Evolutionary conservation across 2,329 filamentous ascomycete species (phyloP).

Genomic region (Sporothrix mexicana): DNA sequence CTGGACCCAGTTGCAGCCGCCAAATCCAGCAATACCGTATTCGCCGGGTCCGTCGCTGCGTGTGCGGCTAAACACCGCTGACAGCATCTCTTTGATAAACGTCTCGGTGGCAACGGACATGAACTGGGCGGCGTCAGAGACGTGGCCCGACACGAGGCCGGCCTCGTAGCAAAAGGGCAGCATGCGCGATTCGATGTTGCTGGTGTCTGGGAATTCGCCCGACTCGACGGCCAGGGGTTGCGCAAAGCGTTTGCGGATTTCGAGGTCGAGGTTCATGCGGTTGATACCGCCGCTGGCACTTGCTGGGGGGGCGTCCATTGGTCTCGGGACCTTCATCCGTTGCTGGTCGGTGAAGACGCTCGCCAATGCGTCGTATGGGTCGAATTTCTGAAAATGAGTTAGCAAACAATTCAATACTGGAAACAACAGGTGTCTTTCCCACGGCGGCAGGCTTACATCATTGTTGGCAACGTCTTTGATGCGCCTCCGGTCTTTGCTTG

Average conservation of each 20-base stretch:
- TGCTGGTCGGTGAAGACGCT: slow-evolving; percentile 59
- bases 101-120: slow-evolving; percentile 70
- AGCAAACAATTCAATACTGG: background rate
- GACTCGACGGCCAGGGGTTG: slow-evolving; percentile 70
- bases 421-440: too few relatives aligned
- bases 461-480: slow-evolving; percentile 69
- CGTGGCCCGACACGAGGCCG: slow-evolving; percentile 65
- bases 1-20: slow-evolving; percentile 74
- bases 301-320: slow-evolving; percentile 64
- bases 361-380: slow-evolving; percentile 60
- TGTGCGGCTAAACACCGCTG: slow-evolving; percentile 67
- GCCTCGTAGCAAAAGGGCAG: slow-evolving; percentile 71
- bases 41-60: slow-evolving; percentile 69
- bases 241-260: slow-evolving; percentile 69
- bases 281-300: slow-evolving; percentile 73
- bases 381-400: slow-evolving; percentile 49
- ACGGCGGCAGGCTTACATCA: slow-evolving; percentile 57
- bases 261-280: slow-evolving; percentile 75
- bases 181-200: slow-evolving; percentile 68
- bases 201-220: slow-evolving; percentile 71
- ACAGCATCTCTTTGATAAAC: slow-evolving; percentile 70
- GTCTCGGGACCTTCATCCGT: slow-evolving; percentile 51
- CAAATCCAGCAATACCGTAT: slow-evolving; percentile 65
- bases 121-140: slow-evolving; percentile 65
- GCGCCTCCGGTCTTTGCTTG: slow-evolving; percentile 67